Base-by-base conservation (phyloP, 2,329 filamentous ascomycete species). In the Aspergillus bombycis region DNA sequence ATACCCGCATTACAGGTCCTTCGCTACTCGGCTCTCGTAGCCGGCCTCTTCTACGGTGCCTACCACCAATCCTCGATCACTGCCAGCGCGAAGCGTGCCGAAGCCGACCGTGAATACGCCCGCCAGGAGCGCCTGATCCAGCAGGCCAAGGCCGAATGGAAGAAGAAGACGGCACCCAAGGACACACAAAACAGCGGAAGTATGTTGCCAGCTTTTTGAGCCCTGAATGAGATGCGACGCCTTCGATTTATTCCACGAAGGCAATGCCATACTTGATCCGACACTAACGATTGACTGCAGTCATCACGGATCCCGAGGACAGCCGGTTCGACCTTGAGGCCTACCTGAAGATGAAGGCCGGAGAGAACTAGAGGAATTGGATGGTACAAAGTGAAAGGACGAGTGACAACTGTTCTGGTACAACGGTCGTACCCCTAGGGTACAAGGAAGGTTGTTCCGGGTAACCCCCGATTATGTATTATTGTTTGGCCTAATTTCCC, bases 11-110 rank as follows among this genome's bases (percentile, higher is more conserved):
- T 73, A 58, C 81, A 99, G 95, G 94, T 99, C 81, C 88, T 98
- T 81, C 94, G 95, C 83, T 99, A 94, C 87, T 94, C 93, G 77
- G 94, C 94, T 78, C 91, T 99, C 71, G 91, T 89, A 77, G 85
- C 93, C 76, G 95, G 95, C 79, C 84, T 98, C 78, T 90, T 97
- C 83, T 99, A 99, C 85, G 95, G 95, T 80, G 89, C 97, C 85
- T 92, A 90, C 82, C 94, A 97, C 85, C 95, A 99, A 85, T 86
- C 90, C 77, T 87, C 88, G 67, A 90, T 99, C 80, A 89, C 83
- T 71, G 81, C 91, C 62, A 81, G 86, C 74, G 88, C 93, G 76
- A 91, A 89, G 82, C 82, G 86, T 66, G 85, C 89, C 71, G 87
- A 89, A 73, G 86, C 88, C 74, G 84, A 96, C 81, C 88, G 88